Evolutionary conservation across 2,329 filamentous ascomycete species (phyloP).

Genomic region (Gremmenia infestans): DNA sequence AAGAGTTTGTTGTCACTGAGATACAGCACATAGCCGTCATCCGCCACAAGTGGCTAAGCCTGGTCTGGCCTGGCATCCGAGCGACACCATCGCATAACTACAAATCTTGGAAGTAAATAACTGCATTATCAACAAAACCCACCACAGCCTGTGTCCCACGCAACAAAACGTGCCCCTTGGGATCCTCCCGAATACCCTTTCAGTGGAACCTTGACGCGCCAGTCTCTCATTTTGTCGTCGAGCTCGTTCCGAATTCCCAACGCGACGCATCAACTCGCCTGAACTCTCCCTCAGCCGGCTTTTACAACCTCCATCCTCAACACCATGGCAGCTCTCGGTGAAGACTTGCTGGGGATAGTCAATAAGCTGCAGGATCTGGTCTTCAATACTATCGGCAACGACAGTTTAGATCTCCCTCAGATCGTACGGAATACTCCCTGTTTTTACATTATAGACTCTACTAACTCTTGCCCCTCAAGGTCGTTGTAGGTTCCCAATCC

Average conservation of each 20-base stretch:
- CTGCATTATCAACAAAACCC: neutral
- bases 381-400: constrained; percentile 99
- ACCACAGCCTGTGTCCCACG: neutral
- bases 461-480: constrained; percentile 47
- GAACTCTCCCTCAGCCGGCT: constrained; percentile 17
- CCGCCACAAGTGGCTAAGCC: neutral
- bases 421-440: constrained; percentile 62
- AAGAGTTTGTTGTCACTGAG: neutral
- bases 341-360: constrained; percentile 90
- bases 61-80: neutral
- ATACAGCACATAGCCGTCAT: neutral
- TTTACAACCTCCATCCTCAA: constrained; percentile 7
- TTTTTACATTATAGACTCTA: constrained; percentile 8
- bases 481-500: constrained; percentile 96
- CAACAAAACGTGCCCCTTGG: neutral
- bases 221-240: neutral
- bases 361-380: constrained; percentile 98
- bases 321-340: constrained; percentile 85
- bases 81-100: neutral
- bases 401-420: constrained; percentile 94
- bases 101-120: constrained; percentile 1
- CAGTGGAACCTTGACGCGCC: neutral
- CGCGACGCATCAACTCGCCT: constrained; percentile 15
- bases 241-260: neutral
- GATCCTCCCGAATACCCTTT: neutral